phyloP scores from a whole-genome alignment of 2,329 filamentous ascomycete species.

The Verticillium isaacii region DNA sequence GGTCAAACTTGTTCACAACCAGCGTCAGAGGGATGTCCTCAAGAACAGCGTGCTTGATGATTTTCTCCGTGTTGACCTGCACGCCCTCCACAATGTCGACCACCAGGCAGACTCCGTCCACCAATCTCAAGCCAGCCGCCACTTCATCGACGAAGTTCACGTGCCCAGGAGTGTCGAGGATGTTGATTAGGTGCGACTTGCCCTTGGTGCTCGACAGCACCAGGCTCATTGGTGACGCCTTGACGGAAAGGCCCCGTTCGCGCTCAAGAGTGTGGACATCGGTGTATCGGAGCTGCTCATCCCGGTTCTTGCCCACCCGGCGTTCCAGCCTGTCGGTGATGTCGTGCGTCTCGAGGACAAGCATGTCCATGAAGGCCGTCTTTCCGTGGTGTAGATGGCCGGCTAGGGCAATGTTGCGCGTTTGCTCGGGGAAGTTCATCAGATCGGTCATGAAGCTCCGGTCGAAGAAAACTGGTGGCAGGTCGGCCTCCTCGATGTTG shows the following conservation, averaged over 20 bases:
- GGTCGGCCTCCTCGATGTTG: conserved; percentile 83
- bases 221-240: conserved; percentile 90
- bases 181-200: conserved; percentile 92
- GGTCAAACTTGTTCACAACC: conserved; percentile 96
- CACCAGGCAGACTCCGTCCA: conserved; percentile 87
- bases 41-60: conserved; percentile 91
- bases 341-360: conserved; percentile 93
- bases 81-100: conserved; percentile 98
- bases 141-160: conserved; percentile 99
- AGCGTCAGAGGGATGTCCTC: conserved; percentile 86
- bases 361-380: conserved; percentile 97
- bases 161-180: conserved; percentile 93
- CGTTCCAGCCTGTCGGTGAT: conserved; percentile 74
- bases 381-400: conserved; percentile 97
- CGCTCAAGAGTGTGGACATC: conserved; percentile 87
- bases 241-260: conserved; percentile 86
- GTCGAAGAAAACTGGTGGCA: conserved; percentile 83
- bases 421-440: conserved; percentile 94
- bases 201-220: conserved; percentile 83
- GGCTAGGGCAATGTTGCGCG: conserved; percentile 84
- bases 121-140: conserved; percentile 78
- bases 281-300: conserved; percentile 92
- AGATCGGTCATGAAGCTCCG: conserved; percentile 91
- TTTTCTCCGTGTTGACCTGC: conserved; percentile 95
- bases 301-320: conserved; percentile 72